phyloP scores from a whole-genome alignment of 768 basidiomycete species.

The Infundibulicybe gibba region DNA sequence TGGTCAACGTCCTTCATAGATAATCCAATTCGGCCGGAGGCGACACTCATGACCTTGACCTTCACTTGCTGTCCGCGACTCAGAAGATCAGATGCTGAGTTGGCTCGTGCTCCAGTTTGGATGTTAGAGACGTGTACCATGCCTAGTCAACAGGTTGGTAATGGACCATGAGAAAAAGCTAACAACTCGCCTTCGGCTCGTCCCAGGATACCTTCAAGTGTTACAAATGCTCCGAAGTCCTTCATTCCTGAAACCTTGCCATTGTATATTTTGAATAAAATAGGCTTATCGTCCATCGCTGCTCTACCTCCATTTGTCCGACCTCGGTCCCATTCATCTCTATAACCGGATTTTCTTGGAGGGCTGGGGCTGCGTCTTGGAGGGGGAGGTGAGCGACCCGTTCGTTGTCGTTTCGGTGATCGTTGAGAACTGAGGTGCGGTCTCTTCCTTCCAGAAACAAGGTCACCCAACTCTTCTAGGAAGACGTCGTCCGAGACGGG shows the following conservation, averaged over 20 bases:
- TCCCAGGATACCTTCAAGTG: slow-evolving; percentile 82
- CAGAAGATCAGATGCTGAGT: slow-evolving; percentile 83
- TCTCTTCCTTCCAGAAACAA: slow-evolving; percentile 75
- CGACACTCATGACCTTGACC: slow-evolving; percentile 94
- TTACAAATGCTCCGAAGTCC: slow-evolving; percentile 96
- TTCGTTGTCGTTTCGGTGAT: slow-evolving; percentile 60
- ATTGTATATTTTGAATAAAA: slow-evolving; percentile 92
- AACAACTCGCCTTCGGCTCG: slow-evolving; percentile 76
- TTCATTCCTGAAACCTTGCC: slow-evolving; percentile 83
- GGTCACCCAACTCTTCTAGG: slow-evolving; percentile 85
- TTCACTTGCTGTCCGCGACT: slow-evolving; percentile 84
- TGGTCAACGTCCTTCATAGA: slow-evolving; percentile 99
- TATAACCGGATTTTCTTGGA: slow-evolving; percentile 47
- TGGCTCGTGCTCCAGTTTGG: slow-evolving; percentile 78
- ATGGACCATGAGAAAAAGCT: neutral
- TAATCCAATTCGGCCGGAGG: slow-evolving; percentile 74
- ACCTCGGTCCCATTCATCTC: slow-evolving; percentile 33
- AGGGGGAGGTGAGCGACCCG: slow-evolving; percentile 44
- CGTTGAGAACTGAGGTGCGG: slow-evolving; percentile 38
- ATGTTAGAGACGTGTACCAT: slow-evolving; percentile 97
- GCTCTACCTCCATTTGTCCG: slow-evolving; percentile 29
- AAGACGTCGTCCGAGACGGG: slow-evolving; percentile 73
- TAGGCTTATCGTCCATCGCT: slow-evolving; percentile 71
- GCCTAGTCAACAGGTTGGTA: slow-evolving; percentile 43
- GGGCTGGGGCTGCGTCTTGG: slow-evolving; percentile 58